Evolutionary conservation across 2,329 filamentous ascomycete genomes (phyloP).

Genomic region (Magnaporthiopsis poae): DNA sequence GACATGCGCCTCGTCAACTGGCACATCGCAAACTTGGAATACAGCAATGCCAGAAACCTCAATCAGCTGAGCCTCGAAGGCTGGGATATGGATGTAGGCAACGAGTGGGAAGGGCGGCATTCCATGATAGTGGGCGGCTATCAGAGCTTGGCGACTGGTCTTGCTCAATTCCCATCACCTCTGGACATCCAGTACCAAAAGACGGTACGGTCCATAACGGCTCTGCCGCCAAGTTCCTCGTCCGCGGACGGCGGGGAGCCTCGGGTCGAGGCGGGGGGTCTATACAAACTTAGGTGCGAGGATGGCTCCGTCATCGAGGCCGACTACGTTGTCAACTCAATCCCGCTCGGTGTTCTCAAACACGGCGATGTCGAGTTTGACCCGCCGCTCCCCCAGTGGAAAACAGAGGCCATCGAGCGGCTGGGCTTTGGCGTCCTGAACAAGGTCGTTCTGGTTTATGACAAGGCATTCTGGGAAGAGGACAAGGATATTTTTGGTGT

Average conservation of each 20-base stretch:
- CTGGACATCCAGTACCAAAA: constrained; percentile 39
- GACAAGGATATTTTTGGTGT: constrained; percentile 89
- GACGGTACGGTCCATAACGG: not conserved
- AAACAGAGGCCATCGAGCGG: constrained; percentile 66
- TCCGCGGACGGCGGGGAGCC: constrained; percentile 33
- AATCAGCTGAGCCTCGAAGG: constrained; percentile 76
- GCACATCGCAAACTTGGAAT: constrained; percentile 97
- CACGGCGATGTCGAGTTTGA: constrained; percentile 72
- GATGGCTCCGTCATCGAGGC: constrained; percentile 69
- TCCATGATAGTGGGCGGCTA: constrained; percentile 91
- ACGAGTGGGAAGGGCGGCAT: constrained; percentile 93
- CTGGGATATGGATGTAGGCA: constrained; percentile 96
- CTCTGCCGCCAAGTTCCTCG: not conserved
- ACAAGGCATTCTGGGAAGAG: constrained; percentile 82
- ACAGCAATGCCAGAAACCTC: constrained; percentile 86
- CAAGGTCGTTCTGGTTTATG: constrained; percentile 86
- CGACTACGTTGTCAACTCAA: constrained; percentile 84
- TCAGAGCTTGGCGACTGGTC: constrained; percentile 78
- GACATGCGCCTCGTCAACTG: constrained; percentile 90
- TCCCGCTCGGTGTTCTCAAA: constrained; percentile 85
- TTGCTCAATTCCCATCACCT: constrained; percentile 66
- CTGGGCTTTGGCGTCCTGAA: constrained; percentile 91
- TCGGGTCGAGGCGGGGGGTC: constrained; percentile 23
- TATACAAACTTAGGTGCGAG: constrained; percentile 55
- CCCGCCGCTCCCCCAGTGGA: constrained; percentile 83